These are phyloP conservation scores for Stephania yunnanensis DNA, from an alignment of 164 flowering plant genomes.

Conservation along the genomic window DNA sequence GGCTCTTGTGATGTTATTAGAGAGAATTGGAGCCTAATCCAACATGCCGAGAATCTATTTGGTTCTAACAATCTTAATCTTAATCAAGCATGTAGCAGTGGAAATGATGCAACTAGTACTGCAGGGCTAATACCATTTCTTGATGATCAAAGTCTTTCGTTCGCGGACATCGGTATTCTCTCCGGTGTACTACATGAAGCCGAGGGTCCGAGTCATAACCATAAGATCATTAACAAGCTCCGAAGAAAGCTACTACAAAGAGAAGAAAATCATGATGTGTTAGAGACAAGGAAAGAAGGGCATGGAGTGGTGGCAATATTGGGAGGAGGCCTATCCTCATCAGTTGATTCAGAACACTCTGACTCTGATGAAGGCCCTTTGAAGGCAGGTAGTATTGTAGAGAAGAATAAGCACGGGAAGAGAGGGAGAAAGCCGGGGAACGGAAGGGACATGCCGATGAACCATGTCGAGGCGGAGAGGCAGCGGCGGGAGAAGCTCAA, in stretches of 20 bases:
- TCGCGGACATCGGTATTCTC: constrained; percentile 33
- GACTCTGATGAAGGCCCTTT: constrained; percentile 25
- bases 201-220: background rate
- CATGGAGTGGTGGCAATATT: background rate
- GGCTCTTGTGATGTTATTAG: constrained; percentile 43
- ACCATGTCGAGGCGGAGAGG: constrained; percentile 88
- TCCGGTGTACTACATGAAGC: constrained; percentile 17
- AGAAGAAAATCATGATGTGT: background rate
- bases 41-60: constrained; percentile 40
- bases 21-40: constrained; percentile 39
- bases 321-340: constrained; percentile 5
- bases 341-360: constrained; percentile 43
- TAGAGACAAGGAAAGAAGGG: constrained; percentile 11
- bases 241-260: background rate
- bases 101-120: constrained; percentile 9
- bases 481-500: constrained; percentile 87
- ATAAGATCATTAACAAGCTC: background rate
- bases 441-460: constrained; percentile 40
- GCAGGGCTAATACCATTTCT: constrained; percentile 16
- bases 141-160: constrained; percentile 20
- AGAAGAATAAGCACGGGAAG: constrained; percentile 35
- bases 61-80: constrained; percentile 13
- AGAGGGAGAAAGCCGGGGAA: constrained; percentile 61
- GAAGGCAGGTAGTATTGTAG: background rate
- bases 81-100: too few species aligned